Percentiles rank a stretch among this genome's conserved stretches.
These are phyloP conservation scores for Acrodontium crateriforme DNA, from an alignment of 2,329 filamentous ascomycete species.

Conservation along the genomic window DNA sequence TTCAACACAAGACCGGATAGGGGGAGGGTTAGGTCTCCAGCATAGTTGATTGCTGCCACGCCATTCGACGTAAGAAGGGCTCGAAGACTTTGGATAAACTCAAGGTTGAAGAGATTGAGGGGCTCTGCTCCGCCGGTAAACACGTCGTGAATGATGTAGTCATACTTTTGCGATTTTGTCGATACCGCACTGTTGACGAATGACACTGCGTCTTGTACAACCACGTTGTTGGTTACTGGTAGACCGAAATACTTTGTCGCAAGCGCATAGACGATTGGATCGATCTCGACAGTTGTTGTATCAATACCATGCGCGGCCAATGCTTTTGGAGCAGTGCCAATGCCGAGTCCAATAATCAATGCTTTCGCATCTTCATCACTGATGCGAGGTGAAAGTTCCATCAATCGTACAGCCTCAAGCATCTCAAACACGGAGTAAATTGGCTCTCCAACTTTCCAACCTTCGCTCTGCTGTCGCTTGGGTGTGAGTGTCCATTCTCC, in stretches of 20 bases:
- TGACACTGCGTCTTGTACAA: conserved; percentile 68
- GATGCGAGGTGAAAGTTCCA: conserved; percentile 37
- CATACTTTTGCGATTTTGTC: conserved; percentile 38
- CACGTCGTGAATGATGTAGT: conserved; percentile 95
- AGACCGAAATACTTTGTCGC: conserved; percentile 73
- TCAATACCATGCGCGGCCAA: conserved; percentile 77
- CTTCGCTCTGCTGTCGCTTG: conserved; percentile 21
- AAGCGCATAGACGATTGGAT: conserved; percentile 75
- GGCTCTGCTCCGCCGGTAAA: conserved; percentile 95
- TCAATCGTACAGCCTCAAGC: conserved; percentile 77
- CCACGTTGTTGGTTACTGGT: conserved; percentile 60
- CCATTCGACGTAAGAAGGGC: conserved; percentile 63
- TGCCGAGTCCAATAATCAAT: conserved; percentile 79
- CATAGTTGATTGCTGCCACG: conserved; percentile 90
- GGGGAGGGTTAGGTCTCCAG: conserved; percentile 68
- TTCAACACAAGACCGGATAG: conserved; percentile 65
- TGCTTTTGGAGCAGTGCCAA: conserved; percentile 81
- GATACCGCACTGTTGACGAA: conserved; percentile 44
- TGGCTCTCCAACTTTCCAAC: conserved; percentile 55
- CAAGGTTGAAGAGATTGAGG: conserved; percentile 69
- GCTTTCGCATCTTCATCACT: conserved; percentile 39
- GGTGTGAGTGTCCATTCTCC: conserved; percentile 67
- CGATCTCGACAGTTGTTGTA: conserved; percentile 90
- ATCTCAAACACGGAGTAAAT: conserved; percentile 95
- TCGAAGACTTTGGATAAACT: conserved; percentile 63